Evolutionary conservation across 441 rosid species (phyloP).

Genomic region (Pelargonium cotyledonis): DNA sequence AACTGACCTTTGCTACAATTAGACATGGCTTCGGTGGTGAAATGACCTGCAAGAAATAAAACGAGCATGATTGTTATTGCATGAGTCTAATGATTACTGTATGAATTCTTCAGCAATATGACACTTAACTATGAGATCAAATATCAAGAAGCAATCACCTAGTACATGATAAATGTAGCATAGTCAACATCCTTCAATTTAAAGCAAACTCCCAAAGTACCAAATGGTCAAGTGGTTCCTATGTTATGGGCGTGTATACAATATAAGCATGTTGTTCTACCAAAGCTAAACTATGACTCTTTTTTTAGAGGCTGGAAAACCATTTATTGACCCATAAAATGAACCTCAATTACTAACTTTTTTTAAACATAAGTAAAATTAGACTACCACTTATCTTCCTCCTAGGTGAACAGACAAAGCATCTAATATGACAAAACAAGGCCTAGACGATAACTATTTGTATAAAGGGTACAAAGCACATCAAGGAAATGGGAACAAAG

Average conservation of each 20-base stretch:
- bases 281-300: too few species aligned
- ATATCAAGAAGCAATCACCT: not conserved
- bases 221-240: not conserved
- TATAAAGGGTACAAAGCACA: too few species aligned
- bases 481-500: too few species aligned
- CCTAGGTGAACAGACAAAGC: too few species aligned
- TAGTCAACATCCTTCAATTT: not conserved
- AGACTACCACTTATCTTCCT: too few species aligned
- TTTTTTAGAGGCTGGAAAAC: too few species aligned
- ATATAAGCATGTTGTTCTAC: too few species aligned
- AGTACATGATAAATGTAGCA: not conserved
- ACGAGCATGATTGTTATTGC: conserved; percentile 14
- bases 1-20: conserved; percentile 53
- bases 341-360: too few species aligned
- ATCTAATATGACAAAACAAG: too few species aligned
- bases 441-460: too few species aligned
- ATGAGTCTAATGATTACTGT: not conserved
- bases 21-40: conserved; percentile 50
- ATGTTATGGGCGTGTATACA: not conserved
- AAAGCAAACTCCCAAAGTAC: not conserved
- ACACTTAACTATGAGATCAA: not conserved
- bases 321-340: too few species aligned
- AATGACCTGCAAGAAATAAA: conserved; percentile 49
- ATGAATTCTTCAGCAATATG: not conserved
- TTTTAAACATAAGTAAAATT: too few species aligned